Base-by-base conservation (phyloP, 2,329 filamentous ascomycete species). In the Pyricularia sp. region DNA sequence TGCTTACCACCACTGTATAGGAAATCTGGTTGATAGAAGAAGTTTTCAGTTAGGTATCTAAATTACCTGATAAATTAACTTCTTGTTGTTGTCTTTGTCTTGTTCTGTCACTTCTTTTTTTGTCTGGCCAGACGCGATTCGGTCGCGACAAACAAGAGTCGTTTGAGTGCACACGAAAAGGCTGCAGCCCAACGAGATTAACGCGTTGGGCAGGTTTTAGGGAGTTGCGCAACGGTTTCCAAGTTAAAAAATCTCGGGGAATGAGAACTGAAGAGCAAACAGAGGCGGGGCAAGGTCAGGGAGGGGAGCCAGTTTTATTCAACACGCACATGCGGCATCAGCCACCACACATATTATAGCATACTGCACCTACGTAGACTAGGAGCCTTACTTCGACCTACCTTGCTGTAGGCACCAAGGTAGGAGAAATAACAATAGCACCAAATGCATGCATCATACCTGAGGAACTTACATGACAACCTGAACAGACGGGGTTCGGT, bases 211-310 rank as follows among this genome's bases (percentile, higher is more conserved):
- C 22, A 26, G 22, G 26, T 55, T 55, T 24, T 12, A n/a, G 19
- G 40, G 19, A 49, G 40, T 49, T 49, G 40, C 40, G 22, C 22
- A 57, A 57, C 60, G 60, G 24, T 24, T 24, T 62, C n/a, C 33
- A 35, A 44, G 33, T 35, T 44, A 19, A 26, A 62, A 31, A 62
- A 26, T 26, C 26, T 40, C 33, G 35, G 33, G 60, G 33, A 35
- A 57, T 44, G 62, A 59, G 28, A 64, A 30, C 62, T 57, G 62
- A 57, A 35, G 62, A 10, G 24, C 60, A 28, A 10, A 16, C 60
- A 28, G 16, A 59, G 62, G 62, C 62, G 49, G 62, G 62, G 62
- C 44, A 64, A 64, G 53, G 53, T 57, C 59, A 61, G 57, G 64
- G 57, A 55, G 59, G 64, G 64, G 28, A 24, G 63, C 22, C 57